Conservation (phyloP, 768 basidiomycete genomes). For the Rhodocollybia butyracea region DNA sequence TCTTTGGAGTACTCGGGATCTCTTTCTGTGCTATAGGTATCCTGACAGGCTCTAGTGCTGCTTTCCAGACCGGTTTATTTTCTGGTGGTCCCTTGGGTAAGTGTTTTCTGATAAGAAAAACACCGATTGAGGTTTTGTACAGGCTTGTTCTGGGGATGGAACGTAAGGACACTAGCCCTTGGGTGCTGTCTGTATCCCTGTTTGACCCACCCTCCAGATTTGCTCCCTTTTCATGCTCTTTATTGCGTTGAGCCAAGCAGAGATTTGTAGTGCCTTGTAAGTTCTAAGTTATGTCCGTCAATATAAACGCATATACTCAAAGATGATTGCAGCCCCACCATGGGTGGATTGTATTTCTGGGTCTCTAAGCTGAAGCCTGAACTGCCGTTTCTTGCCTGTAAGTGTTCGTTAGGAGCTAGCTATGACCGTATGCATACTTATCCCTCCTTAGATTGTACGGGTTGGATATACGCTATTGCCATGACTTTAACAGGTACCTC, state of each 20-base stretch:
- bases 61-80: conserved; percentile 56
- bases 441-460: conserved; percentile 35
- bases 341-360: conserved; percentile 64
- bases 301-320: background rate
- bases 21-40: conserved; percentile 62
- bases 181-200: background rate
- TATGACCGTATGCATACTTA: background rate
- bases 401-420: conserved; percentile 15
- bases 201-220: conserved; percentile 26
- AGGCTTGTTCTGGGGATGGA: conserved; percentile 61
- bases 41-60: conserved; percentile 57
- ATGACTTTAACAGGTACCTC: conserved; percentile 60
- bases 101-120: background rate
- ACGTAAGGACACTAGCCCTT: conserved; percentile 30
- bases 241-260: conserved; percentile 53
- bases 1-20: conserved; percentile 56
- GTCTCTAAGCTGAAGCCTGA: conserved; percentile 53
- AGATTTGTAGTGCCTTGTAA: conserved; percentile 58
- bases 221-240: conserved; percentile 59
- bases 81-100: conserved; percentile 53
- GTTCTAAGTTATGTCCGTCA: conserved; percentile 13
- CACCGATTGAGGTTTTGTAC: background rate
- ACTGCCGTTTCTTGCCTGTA: conserved; percentile 49
- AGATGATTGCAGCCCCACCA: conserved; percentile 36
- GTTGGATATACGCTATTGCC: conserved; percentile 59